phyloP scores from a whole-genome alignment of 495 filamentous ascomycete species.

The Penicillium cinerascens region DNA sequence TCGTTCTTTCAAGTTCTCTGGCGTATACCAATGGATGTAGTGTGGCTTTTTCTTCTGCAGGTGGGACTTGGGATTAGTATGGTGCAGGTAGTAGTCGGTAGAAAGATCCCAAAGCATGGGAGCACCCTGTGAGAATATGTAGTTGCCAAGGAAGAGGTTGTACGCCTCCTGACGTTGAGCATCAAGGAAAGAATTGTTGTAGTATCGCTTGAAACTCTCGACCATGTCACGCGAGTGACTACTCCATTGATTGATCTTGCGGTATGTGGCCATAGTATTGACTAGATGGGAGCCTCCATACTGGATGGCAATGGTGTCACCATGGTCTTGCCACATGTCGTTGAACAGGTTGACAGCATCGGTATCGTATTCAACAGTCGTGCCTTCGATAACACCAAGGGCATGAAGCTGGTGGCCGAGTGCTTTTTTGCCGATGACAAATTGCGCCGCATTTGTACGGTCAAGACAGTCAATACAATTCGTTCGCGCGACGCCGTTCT shows the following conservation, averaged over 20 bases:
- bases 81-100: constrained; percentile 96
- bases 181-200: constrained; percentile 97
- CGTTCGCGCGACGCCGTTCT: constrained; percentile 90
- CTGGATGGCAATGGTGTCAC: constrained; percentile 95
- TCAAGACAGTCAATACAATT: constrained; percentile 98
- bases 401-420: constrained; percentile 91
- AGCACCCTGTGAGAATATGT: constrained; percentile 83
- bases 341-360: constrained; percentile 95
- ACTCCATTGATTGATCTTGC: constrained; percentile 98
- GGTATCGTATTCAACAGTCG: constrained; percentile 84
- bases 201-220: constrained; percentile 97
- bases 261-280: constrained; percentile 98
- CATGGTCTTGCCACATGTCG: constrained; percentile 93
- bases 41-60: constrained; percentile 59
- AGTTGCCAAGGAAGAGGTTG: constrained; percentile 96
- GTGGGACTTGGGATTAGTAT: constrained; percentile 74
- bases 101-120: constrained; percentile 97
- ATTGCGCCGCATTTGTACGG: constrained; percentile 94
- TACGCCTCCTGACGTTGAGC: constrained; percentile 96
- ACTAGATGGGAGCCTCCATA: constrained; percentile 97
- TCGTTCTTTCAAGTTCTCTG: constrained; percentile 61
- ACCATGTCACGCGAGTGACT: constrained; percentile 98
- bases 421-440: constrained; percentile 95
- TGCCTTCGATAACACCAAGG: constrained; percentile 77
- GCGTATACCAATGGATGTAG: constrained; percentile 86